Evolutionary conservation across 768 basidiomycete species (phyloP).

Genomic region (Trametes meyenii): DNA sequence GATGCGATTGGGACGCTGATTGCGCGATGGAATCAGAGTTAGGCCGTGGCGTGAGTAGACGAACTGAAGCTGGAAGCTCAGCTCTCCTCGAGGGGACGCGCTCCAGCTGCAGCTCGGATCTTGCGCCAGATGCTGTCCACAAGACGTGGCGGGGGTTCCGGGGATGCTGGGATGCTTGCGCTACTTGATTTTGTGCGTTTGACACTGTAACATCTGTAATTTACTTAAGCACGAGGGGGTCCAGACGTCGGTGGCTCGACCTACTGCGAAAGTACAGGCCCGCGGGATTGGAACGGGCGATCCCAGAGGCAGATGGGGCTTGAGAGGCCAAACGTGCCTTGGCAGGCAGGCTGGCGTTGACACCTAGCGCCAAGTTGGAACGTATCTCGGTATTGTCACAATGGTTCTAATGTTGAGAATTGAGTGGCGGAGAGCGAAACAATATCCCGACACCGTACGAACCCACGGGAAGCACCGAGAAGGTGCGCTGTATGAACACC

Average conservation of each 20-base stretch:
- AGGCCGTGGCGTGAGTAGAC: not conserved
- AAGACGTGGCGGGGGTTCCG: not conserved
- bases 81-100: not conserved
- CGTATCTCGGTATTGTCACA: not conserved
- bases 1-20: conserved; percentile 12
- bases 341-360: not conserved
- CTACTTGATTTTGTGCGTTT: not conserved
- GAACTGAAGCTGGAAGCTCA: too few species aligned
- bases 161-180: not conserved
- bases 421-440: not conserved
- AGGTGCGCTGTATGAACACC: not conserved
- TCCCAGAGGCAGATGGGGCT: not conserved
- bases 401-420: not conserved
- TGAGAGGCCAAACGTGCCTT: not conserved
- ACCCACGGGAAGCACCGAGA: not conserved
- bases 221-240: not conserved
- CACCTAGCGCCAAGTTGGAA: not conserved
- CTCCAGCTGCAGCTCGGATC: not conserved
- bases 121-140: not conserved
- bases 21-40: conserved; percentile 14
- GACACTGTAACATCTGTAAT: not conserved
- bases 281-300: not conserved
- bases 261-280: not conserved
- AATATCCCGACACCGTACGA: not conserved
- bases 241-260: not conserved